Evolutionary conservation across 2,329 filamentous ascomycete species (phyloP), one percentile per base, ranked within the genome.

Genomic region (Colletotrichum neosansevieriae): DNA sequence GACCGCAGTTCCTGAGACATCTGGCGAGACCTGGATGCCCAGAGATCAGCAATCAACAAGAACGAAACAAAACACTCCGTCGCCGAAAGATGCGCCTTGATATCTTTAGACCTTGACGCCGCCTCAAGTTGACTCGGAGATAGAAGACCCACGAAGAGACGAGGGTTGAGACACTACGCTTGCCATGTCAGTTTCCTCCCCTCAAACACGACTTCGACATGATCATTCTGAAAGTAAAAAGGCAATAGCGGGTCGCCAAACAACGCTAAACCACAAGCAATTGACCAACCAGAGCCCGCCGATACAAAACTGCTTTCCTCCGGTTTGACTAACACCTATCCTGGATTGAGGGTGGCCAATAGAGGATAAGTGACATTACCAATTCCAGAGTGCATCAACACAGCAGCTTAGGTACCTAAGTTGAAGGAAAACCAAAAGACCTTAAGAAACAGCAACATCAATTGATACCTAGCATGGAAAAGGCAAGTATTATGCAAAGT

Each of bases 251-350:
- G 60, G 65, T 65, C 54, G 45, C 60, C 47, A 59, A 68, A 59
- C 54, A 47, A 61, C 47, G 54, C 61, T 65, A 65, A 57, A 34
- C 21, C 49, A 21, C 21, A 56, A 49, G 66, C 72, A 72, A 77
- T 78, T 77, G 76, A 34, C 76, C 76, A 78, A 77, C 77, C 74
- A 76, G 58, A 70, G 59, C 44, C 54, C 65, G 56, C 71, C 71
- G 75, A 78, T 78, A 78, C 63, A 59, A 58, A 67, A 59, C 62
- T 32, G 61, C 66, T 58, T 57, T 57, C 29, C 29, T 61, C 58
- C 47, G 29, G 53, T 66, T 64, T 67, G 69, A 69, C 66, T 67
- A 63, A 66, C 56, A 21, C 19, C 50, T 67, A 38, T 67, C 29
- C 21, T 45, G 40, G 56, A 19, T 51, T 45, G 34, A 21, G n/a